Base-by-base conservation (phyloP, 352 stramenopile genomes). In the Peronospora tabacina region DNA sequence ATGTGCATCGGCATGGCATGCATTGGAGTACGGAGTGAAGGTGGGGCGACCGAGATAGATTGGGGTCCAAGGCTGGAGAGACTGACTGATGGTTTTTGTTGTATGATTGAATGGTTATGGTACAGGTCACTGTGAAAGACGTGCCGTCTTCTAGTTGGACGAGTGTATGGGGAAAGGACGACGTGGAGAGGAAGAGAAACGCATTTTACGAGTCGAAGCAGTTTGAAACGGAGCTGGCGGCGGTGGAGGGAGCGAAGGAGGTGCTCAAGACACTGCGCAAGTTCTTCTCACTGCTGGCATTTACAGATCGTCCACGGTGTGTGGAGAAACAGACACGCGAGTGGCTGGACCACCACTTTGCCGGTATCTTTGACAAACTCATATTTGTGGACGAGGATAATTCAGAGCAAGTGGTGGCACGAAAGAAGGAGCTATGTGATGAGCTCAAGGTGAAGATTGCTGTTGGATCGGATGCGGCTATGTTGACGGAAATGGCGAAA, bases 321-420 rank as follows among this genome's bases (percentile, higher is more conserved):
- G 68, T 79, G 20, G 79, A 90, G 58, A 84, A 74, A 43, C 59
- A 65, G n/a, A 87, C 79, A 19, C 71, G 76, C 36, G 75, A 85
- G 63, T 90, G 79, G 79, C 54, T 90, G 13, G 79, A 90, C 42
- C 49, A 55, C 28, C 47, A 85, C 47, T 87, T 80, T 34, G 10
- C 48, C 4, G 75, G 72, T 5, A 66, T 90, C 9, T 90, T 90
- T 20, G 76, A 87, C 57, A 87, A 82, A 47, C 66, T 90, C 16
- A 54, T 87, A 35, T 84, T 90, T 49, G 55, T 85, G 29, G 76
- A 85, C 42, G 70, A 68, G 12, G 68, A 63, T 28, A 53, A 41
- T 16, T 46, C 54, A 12, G 68, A 72, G 17, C 57, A 71, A n/a
- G 19, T 70, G 10, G 39, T 76, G 7, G 36, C 58, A 34, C 71